Conservation (phyloP, 2,329 filamentous ascomycete species). For the Fusarium sp. region DNA sequence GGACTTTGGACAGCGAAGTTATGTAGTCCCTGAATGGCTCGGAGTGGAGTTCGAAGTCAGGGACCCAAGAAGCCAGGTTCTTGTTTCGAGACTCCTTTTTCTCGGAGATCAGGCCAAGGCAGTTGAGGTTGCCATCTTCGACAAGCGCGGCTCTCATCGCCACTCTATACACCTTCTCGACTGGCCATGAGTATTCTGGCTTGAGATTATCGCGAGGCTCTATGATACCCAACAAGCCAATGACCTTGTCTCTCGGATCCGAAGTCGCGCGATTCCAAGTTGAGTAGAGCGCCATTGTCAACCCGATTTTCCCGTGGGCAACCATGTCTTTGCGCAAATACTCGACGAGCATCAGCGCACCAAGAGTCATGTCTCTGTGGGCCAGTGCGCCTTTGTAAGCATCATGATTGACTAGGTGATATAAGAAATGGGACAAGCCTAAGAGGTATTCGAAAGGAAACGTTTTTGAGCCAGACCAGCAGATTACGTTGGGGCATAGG, state of each 20-base stretch:
- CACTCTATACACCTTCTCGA: slow-evolving; percentile 5
- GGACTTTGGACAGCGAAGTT: slow-evolving; percentile 2
- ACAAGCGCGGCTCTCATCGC: slow-evolving; percentile 1
- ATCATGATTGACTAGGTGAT: neutral
- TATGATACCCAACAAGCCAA: neutral
- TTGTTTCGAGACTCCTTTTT: neutral
- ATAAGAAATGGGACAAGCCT: slow-evolving; percentile 1
- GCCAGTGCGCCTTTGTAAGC: neutral
- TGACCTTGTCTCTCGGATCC: neutral
- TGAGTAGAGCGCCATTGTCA: neutral
- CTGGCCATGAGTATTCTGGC: slow-evolving; percentile 12
- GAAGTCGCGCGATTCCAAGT: slow-evolving; percentile 6
- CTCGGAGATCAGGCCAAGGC: slow-evolving; percentile 8
- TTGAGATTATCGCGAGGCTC: neutral
- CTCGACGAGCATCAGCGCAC: neutral
- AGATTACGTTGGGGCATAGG: neutral
- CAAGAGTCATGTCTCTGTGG: neutral
- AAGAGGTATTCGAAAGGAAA: slow-evolving; percentile 7
- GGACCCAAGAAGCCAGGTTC: neutral
- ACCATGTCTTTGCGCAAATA: neutral
- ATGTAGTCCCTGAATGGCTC: neutral
- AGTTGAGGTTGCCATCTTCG: neutral
- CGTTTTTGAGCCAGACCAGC: neutral
- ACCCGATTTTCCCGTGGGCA: neutral
- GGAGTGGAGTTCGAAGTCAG: neutral